Evolutionary conservation across 2,329 filamentous ascomycete genomes (phyloP).

Genomic region (Volutella citrinella): DNA sequence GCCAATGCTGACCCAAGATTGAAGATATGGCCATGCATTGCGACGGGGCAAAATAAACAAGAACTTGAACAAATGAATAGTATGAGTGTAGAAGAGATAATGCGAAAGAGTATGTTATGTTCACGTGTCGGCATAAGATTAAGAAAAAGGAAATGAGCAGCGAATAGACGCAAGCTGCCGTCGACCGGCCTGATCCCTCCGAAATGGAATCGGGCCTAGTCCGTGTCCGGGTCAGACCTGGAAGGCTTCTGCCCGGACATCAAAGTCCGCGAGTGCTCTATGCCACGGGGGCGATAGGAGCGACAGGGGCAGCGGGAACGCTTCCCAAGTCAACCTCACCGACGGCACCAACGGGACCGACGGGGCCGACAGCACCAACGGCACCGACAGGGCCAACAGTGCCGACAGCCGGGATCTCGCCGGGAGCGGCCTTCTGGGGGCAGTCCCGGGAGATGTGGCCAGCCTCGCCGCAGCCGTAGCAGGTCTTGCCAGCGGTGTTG

Average conservation of each 20-base stretch:
- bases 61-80: slow-evolving; percentile 29
- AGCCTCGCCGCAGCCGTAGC: slow-evolving; percentile 94
- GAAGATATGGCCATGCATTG: slow-evolving; percentile 28
- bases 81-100: slow-evolving; percentile 17
- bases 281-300: slow-evolving; percentile 40
- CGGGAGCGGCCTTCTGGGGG: slow-evolving; percentile 64
- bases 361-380: not conserved
- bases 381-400: too few species aligned
- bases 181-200: too few species aligned
- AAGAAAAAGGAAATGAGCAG: slow-evolving; percentile 18
- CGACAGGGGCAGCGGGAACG: slow-evolving; percentile 43
- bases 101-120: slow-evolving; percentile 24
- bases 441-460: slow-evolving; percentile 97
- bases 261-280: too few species aligned
- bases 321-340: slow-evolving; percentile 44
- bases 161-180: too few species aligned
- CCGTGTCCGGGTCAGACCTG: too few species aligned
- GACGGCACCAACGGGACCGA: slow-evolving; percentile 41
- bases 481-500: slow-evolving; percentile 96
- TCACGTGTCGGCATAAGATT: slow-evolving; percentile 29
- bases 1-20: slow-evolving; percentile 23
- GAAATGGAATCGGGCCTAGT: slow-evolving; percentile 8
- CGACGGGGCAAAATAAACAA: slow-evolving; percentile 28
- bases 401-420: slow-evolving; percentile 44
- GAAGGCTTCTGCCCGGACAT: too few species aligned